A percentile compares a stretch with the other conserved stretches of the same genome.
Evolutionary conservation across 352 stramenopile genomes (phyloP).

Genomic region (Phytophthora europaea): DNA sequence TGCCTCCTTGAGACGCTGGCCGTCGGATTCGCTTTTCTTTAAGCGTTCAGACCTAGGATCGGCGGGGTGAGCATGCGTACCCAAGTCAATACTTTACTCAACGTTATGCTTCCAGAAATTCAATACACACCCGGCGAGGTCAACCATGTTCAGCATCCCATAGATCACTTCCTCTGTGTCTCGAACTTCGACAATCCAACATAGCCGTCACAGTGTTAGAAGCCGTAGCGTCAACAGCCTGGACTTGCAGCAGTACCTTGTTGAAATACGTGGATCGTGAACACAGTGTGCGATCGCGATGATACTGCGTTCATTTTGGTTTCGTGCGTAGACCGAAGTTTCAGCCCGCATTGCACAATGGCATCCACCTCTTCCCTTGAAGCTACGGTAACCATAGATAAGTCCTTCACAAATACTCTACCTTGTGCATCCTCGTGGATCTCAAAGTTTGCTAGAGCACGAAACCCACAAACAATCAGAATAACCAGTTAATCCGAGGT

Average conservation of each 20-base stretch:
- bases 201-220: not conserved
- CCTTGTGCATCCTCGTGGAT: constrained; percentile 95
- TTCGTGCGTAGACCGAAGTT: constrained; percentile 91
- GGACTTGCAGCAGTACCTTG: constrained; percentile 50
- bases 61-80: not conserved
- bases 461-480: not conserved
- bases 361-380: constrained; percentile 86
- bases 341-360: constrained; percentile 89
- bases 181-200: constrained; percentile 41
- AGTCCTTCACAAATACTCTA: constrained; percentile 94
- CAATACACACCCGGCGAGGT: constrained; percentile 65
- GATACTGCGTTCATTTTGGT: constrained; percentile 95
- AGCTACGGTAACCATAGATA: constrained; percentile 92
- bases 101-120: not conserved
- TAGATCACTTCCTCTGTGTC: constrained; percentile 86
- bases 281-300: constrained; percentile 90
- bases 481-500: not conserved
- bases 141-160: constrained; percentile 88
- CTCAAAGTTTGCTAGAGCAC: constrained; percentile 81
- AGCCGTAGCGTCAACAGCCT: not conserved
- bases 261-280: constrained; percentile 89
- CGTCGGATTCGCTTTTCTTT: constrained; percentile 91
- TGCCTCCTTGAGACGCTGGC: constrained; percentile 86
- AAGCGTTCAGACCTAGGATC: constrained; percentile 71
- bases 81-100: not conserved